These are phyloP conservation scores for Taxillus chinensis DNA, from an alignment of 164 flowering plant genomes.

Conservation along the genomic window DNA sequence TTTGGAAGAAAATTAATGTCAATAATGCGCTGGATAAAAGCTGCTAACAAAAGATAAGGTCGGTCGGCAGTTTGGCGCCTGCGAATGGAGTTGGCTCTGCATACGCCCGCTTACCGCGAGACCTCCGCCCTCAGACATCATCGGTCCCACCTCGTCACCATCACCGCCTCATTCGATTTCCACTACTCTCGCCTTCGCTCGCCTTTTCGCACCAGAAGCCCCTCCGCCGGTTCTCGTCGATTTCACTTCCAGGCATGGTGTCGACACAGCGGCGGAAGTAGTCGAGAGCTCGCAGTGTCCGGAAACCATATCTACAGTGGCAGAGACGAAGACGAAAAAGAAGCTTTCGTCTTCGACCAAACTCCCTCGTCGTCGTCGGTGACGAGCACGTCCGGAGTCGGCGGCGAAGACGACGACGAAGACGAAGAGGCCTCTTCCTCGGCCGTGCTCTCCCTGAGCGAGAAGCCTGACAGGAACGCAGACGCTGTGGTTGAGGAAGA, in stretches of 20 bases:
- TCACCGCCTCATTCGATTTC: background rate
- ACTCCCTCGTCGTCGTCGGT: background rate
- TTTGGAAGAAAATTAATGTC: too few species aligned
- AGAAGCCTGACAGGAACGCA: conserved; percentile 71
- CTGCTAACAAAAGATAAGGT: background rate
- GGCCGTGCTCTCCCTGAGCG: conserved; percentile 49
- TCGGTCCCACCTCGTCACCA: background rate
- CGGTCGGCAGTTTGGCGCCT: background rate
- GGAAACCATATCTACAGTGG: conserved; percentile 9
- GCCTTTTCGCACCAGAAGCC: conserved; percentile 3
- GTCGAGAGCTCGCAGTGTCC: conserved; percentile 9
- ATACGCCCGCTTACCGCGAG: conserved; percentile 17
- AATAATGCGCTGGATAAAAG: background rate
- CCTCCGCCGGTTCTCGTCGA: conserved; percentile 12
- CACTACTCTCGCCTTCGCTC: conserved; percentile 1
- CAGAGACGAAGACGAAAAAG: conserved; percentile 3
- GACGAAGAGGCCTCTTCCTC: conserved; percentile 19
- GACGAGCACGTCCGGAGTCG: conserved; percentile 15
- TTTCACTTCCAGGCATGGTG: conserved; percentile 8
- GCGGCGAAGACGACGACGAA: conserved; percentile 13
- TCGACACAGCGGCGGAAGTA: background rate
- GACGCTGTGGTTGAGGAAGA: conserved; percentile 71
- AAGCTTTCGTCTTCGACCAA: conserved; percentile 7
- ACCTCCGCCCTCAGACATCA: conserved; percentile 9
- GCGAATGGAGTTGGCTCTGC: conserved; percentile 32